Base-by-base conservation (phyloP, 2,329 filamentous ascomycete genomes). In the Aspergillus pseudonomiae region DNA sequence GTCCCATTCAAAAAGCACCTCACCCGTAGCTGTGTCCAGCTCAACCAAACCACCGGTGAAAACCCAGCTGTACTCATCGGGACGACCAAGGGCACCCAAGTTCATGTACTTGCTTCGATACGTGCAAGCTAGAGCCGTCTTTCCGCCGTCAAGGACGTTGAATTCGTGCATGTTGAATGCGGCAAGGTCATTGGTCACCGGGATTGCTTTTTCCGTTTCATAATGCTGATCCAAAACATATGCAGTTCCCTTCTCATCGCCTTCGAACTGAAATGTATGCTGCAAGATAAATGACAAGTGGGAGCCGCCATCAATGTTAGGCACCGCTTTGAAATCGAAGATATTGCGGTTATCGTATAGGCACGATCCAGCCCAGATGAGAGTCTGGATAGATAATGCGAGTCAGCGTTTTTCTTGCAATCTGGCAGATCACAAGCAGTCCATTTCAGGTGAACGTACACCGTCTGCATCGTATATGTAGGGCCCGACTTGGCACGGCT, bases 391-490 rank as follows among this genome's bases (percentile, higher is more conserved):
- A 2, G 46, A 64, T 2, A 60, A 63, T 52, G 58, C 57, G 53
- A 57, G 54, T n/a, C 9, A 57, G 50, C 28, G 36, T 53, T 55
- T 56, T 50, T 41, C 3, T 50, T 30, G 12, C 24, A 32, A 10
- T 21, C n/a, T n/a, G 16, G 63, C 24, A 6, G n/a, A 24, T 14
- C 56, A 36, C 36, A 32, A 24, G 21, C 28, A 6, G 16, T 24
- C 9, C 26, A 32, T 30, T 21, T 21, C 45, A 39, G 45, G 57
- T 39, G 58, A 53, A 67, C 74, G 57, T 73, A 79, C 77, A 57
- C 81, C 82, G 69, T 77, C 74, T 65, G 79, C 81, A 70, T 84
- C 82, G 68, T 82, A 84, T 43, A 84, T 84, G 67, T 84, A 79
- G 30, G 82, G 78, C 6, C 81, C 81, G 46, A 80, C 75, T 69